A percentile compares a stretch with the other conserved stretches of the same genome.
Evolutionary conservation across 2,329 filamentous ascomycete species (phyloP).

Genomic region (Fusarium papillatum): DNA sequence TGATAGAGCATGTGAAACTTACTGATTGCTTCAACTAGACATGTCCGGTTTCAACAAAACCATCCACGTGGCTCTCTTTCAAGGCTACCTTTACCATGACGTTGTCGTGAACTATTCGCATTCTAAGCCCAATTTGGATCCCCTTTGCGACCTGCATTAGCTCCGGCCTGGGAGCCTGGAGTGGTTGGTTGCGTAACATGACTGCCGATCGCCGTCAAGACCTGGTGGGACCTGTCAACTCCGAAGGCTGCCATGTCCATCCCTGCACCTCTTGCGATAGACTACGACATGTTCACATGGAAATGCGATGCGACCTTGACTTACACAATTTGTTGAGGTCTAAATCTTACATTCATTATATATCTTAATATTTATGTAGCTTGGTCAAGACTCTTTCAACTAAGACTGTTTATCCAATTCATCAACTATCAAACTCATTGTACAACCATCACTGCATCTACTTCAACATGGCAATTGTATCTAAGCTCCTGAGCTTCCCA

Average conservation of each 20-base stretch:
- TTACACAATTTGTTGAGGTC: background rate
- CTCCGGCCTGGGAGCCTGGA: conserved; percentile 20
- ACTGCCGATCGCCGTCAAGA: conserved; percentile 9
- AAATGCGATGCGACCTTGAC: background rate
- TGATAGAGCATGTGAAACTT: background rate
- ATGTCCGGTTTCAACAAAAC: background rate
- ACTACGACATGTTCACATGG: background rate
- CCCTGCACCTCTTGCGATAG: background rate
- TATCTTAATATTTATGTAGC: background rate
- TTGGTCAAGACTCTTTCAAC: background rate
- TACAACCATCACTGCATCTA: background rate
- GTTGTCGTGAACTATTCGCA: conserved; percentile 32
- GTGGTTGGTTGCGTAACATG: conserved; percentile 7
- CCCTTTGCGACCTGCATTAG: conserved; percentile 34
- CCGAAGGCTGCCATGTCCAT: background rate
- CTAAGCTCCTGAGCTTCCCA: conserved; percentile 27
- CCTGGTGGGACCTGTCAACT: background rate
- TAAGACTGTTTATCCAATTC: background rate
- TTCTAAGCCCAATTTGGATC: conserved; percentile 38
- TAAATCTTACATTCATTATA: background rate
- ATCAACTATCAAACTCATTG: background rate
- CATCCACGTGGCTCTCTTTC: background rate
- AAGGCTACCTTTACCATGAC: background rate
- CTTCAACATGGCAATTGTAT: conserved; percentile 28
- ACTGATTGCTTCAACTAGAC: background rate